Percentiles rank a stretch among this genome's conserved stretches.
Evolutionary conservation across 2,329 filamentous ascomycete species (phyloP).

Genomic region (Fusarium bactridioides): DNA sequence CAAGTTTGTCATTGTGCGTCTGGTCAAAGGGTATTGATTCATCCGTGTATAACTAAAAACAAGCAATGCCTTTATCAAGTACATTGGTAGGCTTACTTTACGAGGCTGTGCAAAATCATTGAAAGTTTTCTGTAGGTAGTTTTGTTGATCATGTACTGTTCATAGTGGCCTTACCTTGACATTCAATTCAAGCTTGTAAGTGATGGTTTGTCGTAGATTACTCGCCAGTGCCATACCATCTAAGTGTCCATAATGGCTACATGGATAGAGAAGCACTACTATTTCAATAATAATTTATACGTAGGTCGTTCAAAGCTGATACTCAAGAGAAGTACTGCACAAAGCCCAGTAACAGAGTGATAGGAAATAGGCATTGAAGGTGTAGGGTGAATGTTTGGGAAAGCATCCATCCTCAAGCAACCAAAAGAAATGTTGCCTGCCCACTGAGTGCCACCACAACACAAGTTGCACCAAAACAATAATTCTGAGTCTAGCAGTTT

Average conservation of each 20-base stretch:
- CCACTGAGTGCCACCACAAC: not conserved
- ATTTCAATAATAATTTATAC: rapidly evolving
- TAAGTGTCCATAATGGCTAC: rapidly evolving
- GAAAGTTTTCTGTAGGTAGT: not conserved
- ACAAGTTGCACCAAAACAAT: not conserved
- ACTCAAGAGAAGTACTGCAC: rapidly evolving
- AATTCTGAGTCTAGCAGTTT: no score
- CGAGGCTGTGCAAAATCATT: not conserved
- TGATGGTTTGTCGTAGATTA: no score
- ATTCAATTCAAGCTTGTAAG: not conserved
- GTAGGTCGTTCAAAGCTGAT: no score
- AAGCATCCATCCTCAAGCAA: no score
- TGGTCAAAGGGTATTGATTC: not conserved
- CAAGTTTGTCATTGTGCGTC: not conserved
- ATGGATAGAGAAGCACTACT: rapidly evolving
- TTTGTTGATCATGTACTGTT: no score
- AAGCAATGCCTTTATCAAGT: not conserved
- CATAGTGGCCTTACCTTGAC: not conserved
- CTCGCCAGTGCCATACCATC: no score
- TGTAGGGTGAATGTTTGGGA: not conserved
- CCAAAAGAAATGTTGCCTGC: not conserved
- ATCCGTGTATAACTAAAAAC: no score
- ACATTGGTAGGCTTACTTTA: not conserved
- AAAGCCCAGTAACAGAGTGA: not conserved
- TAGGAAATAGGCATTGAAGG: not conserved